A percentile compares a stretch with the other conserved stretches of the same genome.
Conservation (phyloP, 768 basidiomycete species). For the Collybia mongolica region DNA sequence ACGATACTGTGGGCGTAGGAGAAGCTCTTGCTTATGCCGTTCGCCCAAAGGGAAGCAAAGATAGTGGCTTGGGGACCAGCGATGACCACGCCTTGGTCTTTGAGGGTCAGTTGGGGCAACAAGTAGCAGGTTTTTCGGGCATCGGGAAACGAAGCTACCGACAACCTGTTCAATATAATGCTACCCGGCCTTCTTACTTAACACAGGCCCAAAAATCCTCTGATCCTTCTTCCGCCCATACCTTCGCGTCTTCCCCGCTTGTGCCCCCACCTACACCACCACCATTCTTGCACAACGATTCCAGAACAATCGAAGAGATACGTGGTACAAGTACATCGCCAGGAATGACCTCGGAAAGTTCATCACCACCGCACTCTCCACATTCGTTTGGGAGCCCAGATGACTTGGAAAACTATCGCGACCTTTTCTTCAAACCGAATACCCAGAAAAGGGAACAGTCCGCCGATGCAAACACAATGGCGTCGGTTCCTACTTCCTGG, state of each 20-base stretch:
- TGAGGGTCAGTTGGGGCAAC: constrained; percentile 8
- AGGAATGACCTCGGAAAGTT: constrained; percentile 21
- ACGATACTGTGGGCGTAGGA: constrained; percentile 58
- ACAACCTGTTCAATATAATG: constrained; percentile 36
- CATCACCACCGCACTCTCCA: constrained; percentile 43
- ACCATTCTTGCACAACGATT: constrained; percentile 4
- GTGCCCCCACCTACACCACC: constrained; percentile 9
- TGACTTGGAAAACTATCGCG: constrained; percentile 72
- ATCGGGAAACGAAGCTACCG: constrained; percentile 15
- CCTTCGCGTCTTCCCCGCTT: constrained; percentile 19
- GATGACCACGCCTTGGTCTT: no score
- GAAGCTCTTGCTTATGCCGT: constrained; percentile 58
- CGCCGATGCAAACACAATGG: neutral
- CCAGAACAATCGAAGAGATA: constrained; percentile 5
- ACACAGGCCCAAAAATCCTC: constrained; percentile 11
- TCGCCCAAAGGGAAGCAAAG: constrained; percentile 19
- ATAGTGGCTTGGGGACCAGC: constrained; percentile 49
- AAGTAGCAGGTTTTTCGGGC: constrained; percentile 1
- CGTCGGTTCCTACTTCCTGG: constrained; percentile 12
- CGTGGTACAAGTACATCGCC: constrained; percentile 4
- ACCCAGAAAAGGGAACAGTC: constrained; percentile 9
- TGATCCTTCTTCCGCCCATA: constrained; percentile 19
- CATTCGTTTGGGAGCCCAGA: constrained; percentile 58
- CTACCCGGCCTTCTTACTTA: constrained; percentile 25
- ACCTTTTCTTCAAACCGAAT: constrained; percentile 66